Evolutionary conservation across 139 green algal genomes (phyloP).

Genomic region (Ostreobium quekettii): DNA sequence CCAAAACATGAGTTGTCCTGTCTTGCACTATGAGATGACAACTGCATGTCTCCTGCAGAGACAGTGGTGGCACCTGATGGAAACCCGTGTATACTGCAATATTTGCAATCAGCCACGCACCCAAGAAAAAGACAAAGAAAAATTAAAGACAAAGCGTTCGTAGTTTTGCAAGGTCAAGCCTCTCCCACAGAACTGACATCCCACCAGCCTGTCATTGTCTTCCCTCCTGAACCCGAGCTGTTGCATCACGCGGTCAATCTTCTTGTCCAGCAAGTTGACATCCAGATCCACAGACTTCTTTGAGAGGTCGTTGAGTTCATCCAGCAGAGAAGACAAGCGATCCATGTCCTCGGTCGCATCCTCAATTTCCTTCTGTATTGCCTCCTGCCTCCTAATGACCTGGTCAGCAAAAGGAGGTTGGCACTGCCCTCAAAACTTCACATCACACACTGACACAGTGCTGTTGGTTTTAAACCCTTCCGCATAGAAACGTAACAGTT

Average conservation of each 20-base stretch:
- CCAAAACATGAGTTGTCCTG: too few relatives aligned
- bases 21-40: too few relatives aligned
- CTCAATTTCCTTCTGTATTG: constrained; percentile 76
- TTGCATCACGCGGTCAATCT: constrained; percentile 98
- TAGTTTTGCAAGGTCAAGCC: background rate
- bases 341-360: constrained; percentile 86
- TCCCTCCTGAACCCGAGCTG: constrained; percentile 89
- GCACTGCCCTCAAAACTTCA: too few relatives aligned
- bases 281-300: constrained; percentile 63
- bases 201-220: constrained; percentile 66
- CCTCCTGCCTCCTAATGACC: constrained; percentile 54
- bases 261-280: constrained; percentile 73
- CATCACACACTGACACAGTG: too few relatives aligned
- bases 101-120: background rate
- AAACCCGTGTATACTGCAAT: too few relatives aligned
- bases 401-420: too few relatives aligned
- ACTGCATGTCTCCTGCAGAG: too few relatives aligned
- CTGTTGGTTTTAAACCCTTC: too few relatives aligned
- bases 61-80: too few relatives aligned
- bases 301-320: constrained; percentile 82
- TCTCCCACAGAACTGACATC: background rate
- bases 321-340: constrained; percentile 66
- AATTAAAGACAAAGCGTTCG: background rate
- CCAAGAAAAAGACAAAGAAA: constrained; percentile 6
- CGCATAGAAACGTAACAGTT: too few relatives aligned